These are phyloP conservation scores for Ascochyta koolunga DNA, from an alignment of 2,329 filamentous ascomycete genomes.

Conservation along the genomic window DNA sequence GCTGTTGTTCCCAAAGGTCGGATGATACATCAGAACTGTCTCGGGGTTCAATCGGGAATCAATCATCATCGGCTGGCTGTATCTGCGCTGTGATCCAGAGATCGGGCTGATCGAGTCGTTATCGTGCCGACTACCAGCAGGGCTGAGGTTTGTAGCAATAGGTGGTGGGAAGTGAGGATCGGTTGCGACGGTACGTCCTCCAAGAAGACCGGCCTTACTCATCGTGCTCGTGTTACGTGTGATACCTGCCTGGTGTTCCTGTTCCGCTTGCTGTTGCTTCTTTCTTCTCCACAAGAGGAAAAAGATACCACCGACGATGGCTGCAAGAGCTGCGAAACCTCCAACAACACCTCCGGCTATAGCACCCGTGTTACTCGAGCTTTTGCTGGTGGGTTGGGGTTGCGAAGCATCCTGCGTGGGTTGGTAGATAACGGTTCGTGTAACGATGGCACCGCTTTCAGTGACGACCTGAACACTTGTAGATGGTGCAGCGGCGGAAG, in stretches of 20 bases:
- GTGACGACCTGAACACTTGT: constrained; percentile 49
- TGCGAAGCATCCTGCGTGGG: constrained; percentile 18
- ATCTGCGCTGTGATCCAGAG: constrained; percentile 44
- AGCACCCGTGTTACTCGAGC: constrained; percentile 46
- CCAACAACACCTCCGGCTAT: constrained; percentile 56
- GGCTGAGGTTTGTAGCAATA: constrained; percentile 36
- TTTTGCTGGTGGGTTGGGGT: neutral
- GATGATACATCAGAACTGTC: constrained; percentile 53
- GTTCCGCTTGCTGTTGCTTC: constrained; percentile 27
- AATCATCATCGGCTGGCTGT: constrained; percentile 54
- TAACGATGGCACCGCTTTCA: constrained; percentile 51
- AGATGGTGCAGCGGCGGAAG: constrained; percentile 13
- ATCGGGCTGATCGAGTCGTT: constrained; percentile 44
- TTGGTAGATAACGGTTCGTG: constrained; percentile 52
- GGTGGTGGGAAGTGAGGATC: constrained; percentile 33
- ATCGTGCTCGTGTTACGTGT: constrained; percentile 55
- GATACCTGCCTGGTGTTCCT: constrained; percentile 34
- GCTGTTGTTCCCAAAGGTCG: constrained; percentile 47
- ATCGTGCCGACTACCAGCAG: constrained; percentile 38
- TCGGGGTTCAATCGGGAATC: constrained; percentile 58
- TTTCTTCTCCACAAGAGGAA: constrained; percentile 50
- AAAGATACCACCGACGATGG: constrained; percentile 43
- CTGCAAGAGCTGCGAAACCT: constrained; percentile 27
- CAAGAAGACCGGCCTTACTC: constrained; percentile 55
- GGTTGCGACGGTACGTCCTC: constrained; percentile 15